A percentile compares a stretch with the other conserved stretches of the same genome.
These are phyloP conservation scores for Lactarius pseudohatsudake DNA, from an alignment of 768 basidiomycete genomes.

Conservation along the genomic window DNA sequence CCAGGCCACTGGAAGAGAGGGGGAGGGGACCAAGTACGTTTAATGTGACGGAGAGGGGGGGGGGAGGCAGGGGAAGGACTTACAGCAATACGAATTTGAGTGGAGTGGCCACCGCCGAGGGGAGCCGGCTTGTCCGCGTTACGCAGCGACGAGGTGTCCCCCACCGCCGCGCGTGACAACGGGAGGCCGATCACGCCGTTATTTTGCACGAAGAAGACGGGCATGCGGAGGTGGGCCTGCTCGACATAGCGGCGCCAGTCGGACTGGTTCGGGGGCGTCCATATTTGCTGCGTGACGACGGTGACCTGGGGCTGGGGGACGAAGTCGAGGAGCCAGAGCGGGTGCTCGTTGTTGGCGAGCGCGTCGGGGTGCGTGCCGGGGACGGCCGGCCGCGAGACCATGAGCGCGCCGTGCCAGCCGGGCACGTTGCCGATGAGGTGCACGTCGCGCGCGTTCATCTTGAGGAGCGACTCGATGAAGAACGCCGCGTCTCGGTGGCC, in stretches of 20 bases:
- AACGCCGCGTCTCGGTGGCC: constrained; percentile 18
- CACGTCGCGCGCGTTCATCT: constrained; percentile 1
- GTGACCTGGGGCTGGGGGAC: not conserved
- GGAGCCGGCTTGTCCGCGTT: constrained; percentile 1
- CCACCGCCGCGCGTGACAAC: constrained; percentile 1
- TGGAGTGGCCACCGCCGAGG: constrained; percentile 24
- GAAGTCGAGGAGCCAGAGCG: constrained; percentile 22
- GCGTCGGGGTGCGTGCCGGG: not conserved
- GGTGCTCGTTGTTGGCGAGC: not conserved
- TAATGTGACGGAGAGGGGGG: not conserved
- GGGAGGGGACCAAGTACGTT: not conserved
- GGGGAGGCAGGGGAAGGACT: not conserved
- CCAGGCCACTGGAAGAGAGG: constrained; percentile 20
- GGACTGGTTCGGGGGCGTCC: constrained; percentile 24
- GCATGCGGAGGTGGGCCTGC: constrained; percentile 21
- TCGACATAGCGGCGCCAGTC: constrained; percentile 28
- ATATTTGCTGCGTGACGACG: constrained; percentile 22
- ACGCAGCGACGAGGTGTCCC: constrained; percentile 15
- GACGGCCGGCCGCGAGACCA: constrained; percentile 12
- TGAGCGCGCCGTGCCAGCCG: constrained; percentile 12
- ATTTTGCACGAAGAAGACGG: constrained; percentile 23
- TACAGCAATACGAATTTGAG: constrained; percentile 24
- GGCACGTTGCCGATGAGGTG: constrained; percentile 14
- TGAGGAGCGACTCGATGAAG: constrained; percentile 24
- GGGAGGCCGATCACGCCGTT: constrained; percentile 19